Evolutionary conservation across 139 green algal species (phyloP).

Genomic region (Zygnema circumcarinatum): DNA sequence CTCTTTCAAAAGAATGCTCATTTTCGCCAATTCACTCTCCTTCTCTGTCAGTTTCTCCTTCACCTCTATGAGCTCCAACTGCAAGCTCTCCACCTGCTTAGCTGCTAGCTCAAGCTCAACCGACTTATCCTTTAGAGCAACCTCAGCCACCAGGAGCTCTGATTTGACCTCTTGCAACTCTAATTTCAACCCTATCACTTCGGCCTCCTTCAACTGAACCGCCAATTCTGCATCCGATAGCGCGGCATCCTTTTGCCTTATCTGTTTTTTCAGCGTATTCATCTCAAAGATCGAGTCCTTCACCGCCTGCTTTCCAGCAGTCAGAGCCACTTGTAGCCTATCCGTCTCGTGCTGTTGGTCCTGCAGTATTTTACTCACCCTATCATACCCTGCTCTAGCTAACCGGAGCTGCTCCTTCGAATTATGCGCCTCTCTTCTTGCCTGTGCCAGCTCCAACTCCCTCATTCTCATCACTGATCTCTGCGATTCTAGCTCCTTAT

Average conservation of each 20-base stretch:
- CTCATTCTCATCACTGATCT: constrained; percentile 8
- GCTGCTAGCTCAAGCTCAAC: constrained; percentile 21
- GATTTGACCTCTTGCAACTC: constrained; percentile 43
- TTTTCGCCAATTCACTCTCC: constrained; percentile 17
- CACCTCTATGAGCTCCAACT: constrained; percentile 29
- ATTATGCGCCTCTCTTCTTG: constrained; percentile 1
- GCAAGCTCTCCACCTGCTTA: constrained; percentile 1
- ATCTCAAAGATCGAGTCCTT: not conserved
- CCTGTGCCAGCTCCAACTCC: not conserved
- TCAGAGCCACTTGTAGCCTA: constrained; percentile 6
- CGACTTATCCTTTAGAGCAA: constrained; percentile 30
- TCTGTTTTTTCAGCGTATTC: not conserved
- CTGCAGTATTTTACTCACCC: not conserved
- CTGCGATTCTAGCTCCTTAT: constrained; percentile 22
- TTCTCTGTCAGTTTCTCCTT: constrained; percentile 27
- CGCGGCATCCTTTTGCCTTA: constrained; percentile 21
- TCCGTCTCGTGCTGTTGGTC: not conserved
- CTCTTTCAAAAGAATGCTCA: constrained; percentile 25
- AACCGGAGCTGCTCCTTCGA: not conserved
- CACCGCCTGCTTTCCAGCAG: not conserved
- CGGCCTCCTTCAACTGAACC: constrained; percentile 43
- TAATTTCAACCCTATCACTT: constrained; percentile 37
- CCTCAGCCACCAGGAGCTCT: constrained; percentile 18
- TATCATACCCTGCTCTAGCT: constrained; percentile 3
- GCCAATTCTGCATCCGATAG: constrained; percentile 45